Evolutionary conservation across 768 basidiomycete genomes (phyloP).

Genomic region (Leccinum pellstonianum): DNA sequence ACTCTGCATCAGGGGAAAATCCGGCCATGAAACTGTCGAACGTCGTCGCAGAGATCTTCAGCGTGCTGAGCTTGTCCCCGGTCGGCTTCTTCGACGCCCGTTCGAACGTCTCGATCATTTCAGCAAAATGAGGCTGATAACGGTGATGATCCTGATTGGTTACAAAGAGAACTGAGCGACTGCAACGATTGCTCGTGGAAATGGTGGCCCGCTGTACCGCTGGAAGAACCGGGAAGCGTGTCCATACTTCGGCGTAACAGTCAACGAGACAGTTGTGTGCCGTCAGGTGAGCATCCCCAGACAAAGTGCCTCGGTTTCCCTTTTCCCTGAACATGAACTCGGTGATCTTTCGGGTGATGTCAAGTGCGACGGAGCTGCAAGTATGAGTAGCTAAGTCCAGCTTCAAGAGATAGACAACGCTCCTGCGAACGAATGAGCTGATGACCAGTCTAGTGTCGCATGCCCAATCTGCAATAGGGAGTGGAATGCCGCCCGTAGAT

Average conservation of each 20-base stretch:
- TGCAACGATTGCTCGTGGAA: constrained; percentile 31
- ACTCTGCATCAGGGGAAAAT: constrained; percentile 12
- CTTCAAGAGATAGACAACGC: constrained; percentile 43
- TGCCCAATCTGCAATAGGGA: constrained; percentile 34
- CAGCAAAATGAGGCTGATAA: constrained; percentile 42
- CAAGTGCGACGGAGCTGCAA: constrained; percentile 46
- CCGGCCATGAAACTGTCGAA: constrained; percentile 26
- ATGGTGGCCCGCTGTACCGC: constrained; percentile 47
- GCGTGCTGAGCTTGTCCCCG: constrained; percentile 40
- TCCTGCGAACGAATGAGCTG: constrained; percentile 46
- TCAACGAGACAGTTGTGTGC: constrained; percentile 51
- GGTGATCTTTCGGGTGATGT: constrained; percentile 55
- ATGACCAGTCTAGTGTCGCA: constrained; percentile 30
- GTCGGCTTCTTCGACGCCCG: constrained; percentile 51
- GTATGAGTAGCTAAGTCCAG: constrained; percentile 34
- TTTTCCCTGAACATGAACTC: constrained; percentile 58
- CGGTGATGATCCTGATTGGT: constrained; percentile 35
- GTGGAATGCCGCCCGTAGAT: constrained; percentile 41
- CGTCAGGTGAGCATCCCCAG: constrained; percentile 22
- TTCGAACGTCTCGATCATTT: constrained; percentile 49
- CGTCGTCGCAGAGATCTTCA: constrained; percentile 32
- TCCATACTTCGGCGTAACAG: constrained; percentile 58
- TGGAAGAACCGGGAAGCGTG: constrained; percentile 55
- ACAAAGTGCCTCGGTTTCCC: constrained; percentile 23
- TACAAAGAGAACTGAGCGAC: constrained; percentile 43